Evolutionary conservation across 1,139 yeast genomes (phyloP).

Genomic region (Candida gigantensis): DNA sequence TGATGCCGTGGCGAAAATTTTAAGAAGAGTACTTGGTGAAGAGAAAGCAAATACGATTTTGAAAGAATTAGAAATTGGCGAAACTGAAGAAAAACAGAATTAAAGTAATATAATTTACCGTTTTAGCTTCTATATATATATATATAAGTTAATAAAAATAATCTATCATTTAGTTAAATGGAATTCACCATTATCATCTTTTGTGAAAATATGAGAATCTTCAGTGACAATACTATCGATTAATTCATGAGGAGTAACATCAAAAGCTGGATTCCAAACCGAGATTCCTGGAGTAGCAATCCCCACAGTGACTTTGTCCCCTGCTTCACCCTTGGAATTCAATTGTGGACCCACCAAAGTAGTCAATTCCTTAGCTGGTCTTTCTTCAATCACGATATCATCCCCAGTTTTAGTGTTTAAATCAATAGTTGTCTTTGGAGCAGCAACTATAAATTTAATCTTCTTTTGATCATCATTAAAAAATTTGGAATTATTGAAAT

Average conservation of each 20-base stretch:
- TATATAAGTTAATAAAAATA: background rate
- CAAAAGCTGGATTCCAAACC: slow-evolving; percentile 97
- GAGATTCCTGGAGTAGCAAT: slow-evolving; percentile 82
- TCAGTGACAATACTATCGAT: slow-evolving; percentile 93
- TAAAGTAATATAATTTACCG: too few relatives aligned
- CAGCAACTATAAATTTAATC: slow-evolving; percentile 87
- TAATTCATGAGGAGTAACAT: slow-evolving; percentile 79
- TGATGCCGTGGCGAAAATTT: slow-evolving; percentile 49
- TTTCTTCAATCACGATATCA: slow-evolving; percentile 80
- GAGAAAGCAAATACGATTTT: background rate
- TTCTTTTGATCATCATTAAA: slow-evolving; percentile 27
- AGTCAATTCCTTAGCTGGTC: slow-evolving; percentile 80
- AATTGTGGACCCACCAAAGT: slow-evolving; percentile 66
- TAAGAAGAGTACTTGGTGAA: slow-evolving; percentile 20
- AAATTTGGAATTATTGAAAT: slow-evolving; percentile 37
- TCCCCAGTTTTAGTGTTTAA: slow-evolving; percentile 64
- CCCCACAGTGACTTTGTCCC: slow-evolving; percentile 60
- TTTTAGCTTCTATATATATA: background rate
- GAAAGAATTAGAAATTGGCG: background rate
- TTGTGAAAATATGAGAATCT: slow-evolving; percentile 50
- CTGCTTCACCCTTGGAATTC: slow-evolving; percentile 28
- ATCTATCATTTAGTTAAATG: slow-evolving; percentile 26
- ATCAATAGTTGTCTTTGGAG: slow-evolving; percentile 91
- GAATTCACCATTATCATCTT: slow-evolving; percentile 48
- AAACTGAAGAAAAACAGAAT: background rate